Percentiles rank a stretch among this genome's conserved stretches.
Conservation (phyloP, 2,329 filamentous ascomycete genomes). For the Nectriaceae sp. region DNA sequence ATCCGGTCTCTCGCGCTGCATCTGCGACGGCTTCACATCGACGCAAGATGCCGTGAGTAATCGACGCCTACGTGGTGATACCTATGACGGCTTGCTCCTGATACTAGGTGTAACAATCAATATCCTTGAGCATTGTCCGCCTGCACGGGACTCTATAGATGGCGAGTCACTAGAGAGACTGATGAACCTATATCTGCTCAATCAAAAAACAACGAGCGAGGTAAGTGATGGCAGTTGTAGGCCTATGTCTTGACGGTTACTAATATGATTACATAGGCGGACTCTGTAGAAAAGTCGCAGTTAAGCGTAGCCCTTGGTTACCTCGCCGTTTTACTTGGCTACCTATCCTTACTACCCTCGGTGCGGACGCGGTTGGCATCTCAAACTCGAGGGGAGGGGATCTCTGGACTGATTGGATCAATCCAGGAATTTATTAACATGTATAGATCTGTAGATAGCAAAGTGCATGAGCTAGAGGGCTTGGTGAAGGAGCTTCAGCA, state of each 20-base stretch:
- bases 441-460: conserved; percentile 51
- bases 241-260: conserved; percentile 2
- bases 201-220: conserved; percentile 65
- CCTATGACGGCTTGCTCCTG: conserved; percentile 73
- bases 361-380: conserved; percentile 45
- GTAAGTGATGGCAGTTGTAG: conserved; percentile 48
- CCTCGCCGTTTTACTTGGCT: conserved; percentile 80
- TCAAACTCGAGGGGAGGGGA: conserved; percentile 44
- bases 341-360: conserved; percentile 64
- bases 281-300: conserved; percentile 73
- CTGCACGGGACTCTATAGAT: conserved; percentile 50
- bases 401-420: conserved; percentile 50
- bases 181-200: conserved; percentile 66
- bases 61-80: conserved; percentile 49
- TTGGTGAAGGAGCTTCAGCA: conserved; percentile 39
- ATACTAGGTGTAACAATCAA: conserved; percentile 85
- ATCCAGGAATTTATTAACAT: conserved; percentile 57
- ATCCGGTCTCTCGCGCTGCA: conserved; percentile 46
- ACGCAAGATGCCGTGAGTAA: conserved; percentile 50
- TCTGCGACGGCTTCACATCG: conserved; percentile 53
- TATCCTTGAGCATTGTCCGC: conserved; percentile 74
- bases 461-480: conserved; percentile 40
- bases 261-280: conserved; percentile 50
- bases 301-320: conserved; percentile 86
- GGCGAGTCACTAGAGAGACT: conserved; percentile 57